phyloP scores from a whole-genome alignment of 164 flowering plant genomes.

The Dillenia turbinata region DNA sequence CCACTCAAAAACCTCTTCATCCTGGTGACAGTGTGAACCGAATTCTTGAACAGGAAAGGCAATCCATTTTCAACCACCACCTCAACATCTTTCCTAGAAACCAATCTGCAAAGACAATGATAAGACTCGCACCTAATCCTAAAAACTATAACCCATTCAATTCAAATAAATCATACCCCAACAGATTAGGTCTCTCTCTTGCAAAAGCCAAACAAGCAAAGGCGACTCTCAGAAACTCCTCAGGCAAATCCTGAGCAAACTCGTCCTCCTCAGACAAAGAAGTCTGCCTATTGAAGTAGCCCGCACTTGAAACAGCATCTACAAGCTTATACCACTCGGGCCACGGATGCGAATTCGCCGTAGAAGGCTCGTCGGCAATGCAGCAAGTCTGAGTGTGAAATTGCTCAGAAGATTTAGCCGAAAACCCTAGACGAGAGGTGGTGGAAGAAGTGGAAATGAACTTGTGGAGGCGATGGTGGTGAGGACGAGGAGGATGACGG shows the following conservation, averaged over 20 bases:
- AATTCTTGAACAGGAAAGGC: slow-evolving; percentile 59
- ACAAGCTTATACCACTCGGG: slow-evolving; percentile 54
- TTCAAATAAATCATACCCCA: slow-evolving; percentile 32
- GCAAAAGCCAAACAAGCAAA: slow-evolving; percentile 55
- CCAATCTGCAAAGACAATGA: slow-evolving; percentile 32
- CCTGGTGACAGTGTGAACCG: slow-evolving; percentile 33
- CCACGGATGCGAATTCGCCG: slow-evolving; percentile 32
- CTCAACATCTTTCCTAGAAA: slow-evolving; percentile 62
- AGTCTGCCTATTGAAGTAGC: slow-evolving; percentile 18
- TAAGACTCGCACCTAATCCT: not conserved
- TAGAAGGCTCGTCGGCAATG: slow-evolving; percentile 13
- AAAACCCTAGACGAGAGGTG: slow-evolving; percentile 7
- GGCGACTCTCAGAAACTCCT: slow-evolving; percentile 41
- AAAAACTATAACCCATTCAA: not conserved
- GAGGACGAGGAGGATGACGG: slow-evolving; percentile 5
- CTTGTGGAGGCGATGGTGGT: slow-evolving; percentile 6
- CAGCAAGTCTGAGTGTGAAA: slow-evolving; percentile 24
- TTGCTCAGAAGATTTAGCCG: slow-evolving; percentile 13
- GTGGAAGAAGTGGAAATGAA: slow-evolving; percentile 2
- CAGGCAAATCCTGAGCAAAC: slow-evolving; percentile 29
- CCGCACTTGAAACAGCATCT: slow-evolving; percentile 7
- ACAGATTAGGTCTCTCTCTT: slow-evolving; percentile 33
- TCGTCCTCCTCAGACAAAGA: slow-evolving; percentile 17
- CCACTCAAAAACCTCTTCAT: slow-evolving; percentile 46
- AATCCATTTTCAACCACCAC: slow-evolving; percentile 59